A percentile compares a stretch with the other conserved stretches of the same genome.
Evolutionary conservation across 2,329 filamentous ascomycete species (phyloP).

Genomic region (Diaporthe sp.): DNA sequence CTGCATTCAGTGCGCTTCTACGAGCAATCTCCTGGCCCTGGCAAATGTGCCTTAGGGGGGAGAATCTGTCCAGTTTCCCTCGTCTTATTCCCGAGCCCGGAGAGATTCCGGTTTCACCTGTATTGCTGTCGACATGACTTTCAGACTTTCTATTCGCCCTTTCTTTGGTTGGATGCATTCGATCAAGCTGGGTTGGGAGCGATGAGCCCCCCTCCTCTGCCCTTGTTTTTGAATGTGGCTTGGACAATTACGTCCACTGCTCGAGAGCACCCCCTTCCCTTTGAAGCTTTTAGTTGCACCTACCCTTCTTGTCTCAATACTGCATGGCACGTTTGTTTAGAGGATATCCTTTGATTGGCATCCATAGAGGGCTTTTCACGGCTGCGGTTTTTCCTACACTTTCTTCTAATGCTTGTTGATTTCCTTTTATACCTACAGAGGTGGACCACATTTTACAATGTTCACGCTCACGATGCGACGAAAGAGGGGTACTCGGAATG

Average conservation of each 20-base stretch:
- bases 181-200: background rate
- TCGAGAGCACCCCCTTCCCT: slow-evolving; percentile 6
- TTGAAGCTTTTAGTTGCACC: background rate
- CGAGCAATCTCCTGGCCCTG: background rate
- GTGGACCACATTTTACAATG: slow-evolving; percentile 28
- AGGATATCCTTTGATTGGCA: slow-evolving; percentile 36
- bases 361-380: slow-evolving; percentile 34
- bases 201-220: background rate
- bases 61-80: slow-evolving; percentile 23
- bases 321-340: slow-evolving; percentile 36
- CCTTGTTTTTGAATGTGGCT: background rate
- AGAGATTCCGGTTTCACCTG: slow-evolving; percentile 29
- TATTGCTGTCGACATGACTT: slow-evolving; percentile 34
- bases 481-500: slow-evolving; percentile 31
- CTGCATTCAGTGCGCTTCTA: slow-evolving; percentile 4
- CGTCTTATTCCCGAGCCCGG: slow-evolving; percentile 17
- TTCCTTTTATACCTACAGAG: slow-evolving; percentile 30
- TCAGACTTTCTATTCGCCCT: slow-evolving; percentile 34
- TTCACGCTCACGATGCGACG: slow-evolving; percentile 33
- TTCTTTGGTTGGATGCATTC: slow-evolving; percentile 20
- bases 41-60: slow-evolving; percentile 1
- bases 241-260: background rate
- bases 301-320: slow-evolving; percentile 24
- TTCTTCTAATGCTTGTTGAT: slow-evolving; percentile 25
- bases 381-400: slow-evolving; percentile 27